Base-by-base conservation (phyloP, 306 rosid genomes). In the Cajanus cajan region DNA sequence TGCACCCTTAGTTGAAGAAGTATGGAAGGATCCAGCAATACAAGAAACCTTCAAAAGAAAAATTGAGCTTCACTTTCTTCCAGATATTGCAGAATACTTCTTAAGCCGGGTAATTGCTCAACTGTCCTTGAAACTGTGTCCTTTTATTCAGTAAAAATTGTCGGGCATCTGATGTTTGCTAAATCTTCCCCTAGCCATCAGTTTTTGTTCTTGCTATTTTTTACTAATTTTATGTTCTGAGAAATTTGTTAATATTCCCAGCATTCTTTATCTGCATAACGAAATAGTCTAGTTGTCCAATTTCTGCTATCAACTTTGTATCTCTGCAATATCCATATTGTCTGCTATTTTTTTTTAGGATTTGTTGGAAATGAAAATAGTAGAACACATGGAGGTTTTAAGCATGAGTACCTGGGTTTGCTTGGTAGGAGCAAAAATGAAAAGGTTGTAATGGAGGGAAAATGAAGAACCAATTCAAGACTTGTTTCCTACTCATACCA, bases 1-100 rank as follows among this genome's bases (percentile, higher is more conserved):
- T 81, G 99, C 99, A 83, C 99, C 98, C 19, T 88, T 96, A 79
- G 99, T 96, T 28, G 99, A 96, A 83, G 98, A 96, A 81, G 94
- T 93, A 73, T 96, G 99, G 99, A 93, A 83, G 87, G 99, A 96
- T 70, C 93, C 97, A 21, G 98, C 99, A 5, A 91, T 93, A 73
- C 97, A 96, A 78, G 97, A 93, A 82, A 93, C 98, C 4, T 93
- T 86, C 79, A 93, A 85, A 87, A 96, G 99, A 88, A 91, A 87
- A 82, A 85, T 88, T 8, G 98, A 91, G 86, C 96, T 96, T 80
- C 96, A 93, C 87, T 96, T 93, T 78, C 98, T 96, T 72, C 98
- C 31, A n/a, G n/a, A n/a, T n/a, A n/a, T n/a, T n/a, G n/a, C n/a
- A n/a, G n/a, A n/a, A n/a, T n/a, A n/a, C n/a, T n/a, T n/a, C n/a